These are phyloP conservation scores for Grammothele lineata DNA, from an alignment of 768 basidiomycete species.

Conservation along the genomic window DNA sequence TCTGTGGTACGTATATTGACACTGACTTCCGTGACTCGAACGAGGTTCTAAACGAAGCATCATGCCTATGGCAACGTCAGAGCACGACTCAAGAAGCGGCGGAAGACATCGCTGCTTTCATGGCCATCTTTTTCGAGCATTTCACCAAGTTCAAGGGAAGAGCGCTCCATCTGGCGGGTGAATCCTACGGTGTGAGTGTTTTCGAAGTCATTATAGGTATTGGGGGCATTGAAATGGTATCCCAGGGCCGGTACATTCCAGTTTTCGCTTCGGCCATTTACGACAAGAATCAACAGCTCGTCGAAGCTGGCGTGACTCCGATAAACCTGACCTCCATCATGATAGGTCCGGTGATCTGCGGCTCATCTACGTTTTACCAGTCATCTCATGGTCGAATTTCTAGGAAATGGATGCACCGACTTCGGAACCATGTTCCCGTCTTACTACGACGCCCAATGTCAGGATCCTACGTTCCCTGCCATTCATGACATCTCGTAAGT, in stretches of 20 bases:
- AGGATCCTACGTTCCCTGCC: constrained; percentile 41
- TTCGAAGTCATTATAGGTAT: background rate
- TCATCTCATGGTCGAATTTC: background rate
- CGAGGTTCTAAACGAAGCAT: background rate
- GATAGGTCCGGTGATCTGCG: constrained; percentile 33
- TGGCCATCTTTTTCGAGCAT: constrained; percentile 70
- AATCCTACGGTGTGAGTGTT: constrained; percentile 51
- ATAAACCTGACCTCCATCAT: constrained; percentile 47
- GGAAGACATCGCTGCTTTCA: constrained; percentile 65
- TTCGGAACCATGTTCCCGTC: constrained; percentile 34
- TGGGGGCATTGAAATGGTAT: background rate
- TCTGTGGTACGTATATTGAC: constrained; percentile 46
- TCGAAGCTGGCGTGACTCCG: constrained; percentile 42
- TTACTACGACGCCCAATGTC: constrained; percentile 52
- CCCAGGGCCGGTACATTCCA: constrained; percentile 50
- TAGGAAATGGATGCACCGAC: constrained; percentile 45
- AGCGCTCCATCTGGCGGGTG: constrained; percentile 36
- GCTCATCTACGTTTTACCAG: too few relatives aligned
- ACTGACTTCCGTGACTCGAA: background rate
- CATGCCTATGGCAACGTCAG: too few relatives aligned
- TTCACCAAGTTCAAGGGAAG: constrained; percentile 70
- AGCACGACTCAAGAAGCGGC: constrained; percentile 65
- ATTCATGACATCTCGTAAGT: constrained; percentile 41
- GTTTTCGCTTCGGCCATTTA: constrained; percentile 45
- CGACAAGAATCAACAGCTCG: constrained; percentile 42